These are phyloP conservation scores for Litsea cubeba DNA, from an alignment of 164 flowering plant genomes.

Conservation along the genomic window DNA sequence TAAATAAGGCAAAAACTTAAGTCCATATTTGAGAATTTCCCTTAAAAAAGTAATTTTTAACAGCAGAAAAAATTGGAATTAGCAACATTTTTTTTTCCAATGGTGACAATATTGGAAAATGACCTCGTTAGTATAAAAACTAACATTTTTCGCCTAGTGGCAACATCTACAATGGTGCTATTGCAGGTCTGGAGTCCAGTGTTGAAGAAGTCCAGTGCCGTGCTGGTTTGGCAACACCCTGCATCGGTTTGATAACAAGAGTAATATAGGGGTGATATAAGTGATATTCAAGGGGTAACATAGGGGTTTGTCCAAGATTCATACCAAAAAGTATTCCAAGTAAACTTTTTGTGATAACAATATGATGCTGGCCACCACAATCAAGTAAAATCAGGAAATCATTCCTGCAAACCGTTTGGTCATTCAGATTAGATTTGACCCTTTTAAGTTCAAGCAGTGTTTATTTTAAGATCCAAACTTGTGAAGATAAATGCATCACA, in stretches of 20 bases:
- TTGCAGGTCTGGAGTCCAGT: conserved; percentile 5
- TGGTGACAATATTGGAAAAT: background rate
- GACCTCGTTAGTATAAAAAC: conserved; percentile 2
- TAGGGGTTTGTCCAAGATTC: too few relatives aligned
- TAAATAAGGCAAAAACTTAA: too few relatives aligned
- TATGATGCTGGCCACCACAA: conserved; percentile 17
- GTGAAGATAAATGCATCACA: background rate
- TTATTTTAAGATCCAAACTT: background rate
- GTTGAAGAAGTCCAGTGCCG: conserved; percentile 8
- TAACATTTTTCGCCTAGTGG: conserved; percentile 1
- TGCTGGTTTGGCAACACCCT: conserved; percentile 12
- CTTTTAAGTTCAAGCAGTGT: background rate
- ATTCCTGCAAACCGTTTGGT: too few relatives aligned
- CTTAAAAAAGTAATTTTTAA: too few relatives aligned
- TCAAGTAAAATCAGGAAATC: background rate
- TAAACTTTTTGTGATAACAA: too few relatives aligned
- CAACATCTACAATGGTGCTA: background rate
- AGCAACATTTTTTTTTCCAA: too few relatives aligned
- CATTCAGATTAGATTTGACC: background rate
- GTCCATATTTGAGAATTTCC: too few relatives aligned
- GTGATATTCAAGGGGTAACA: too few relatives aligned
- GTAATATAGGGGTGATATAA: too few relatives aligned
- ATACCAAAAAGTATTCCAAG: too few relatives aligned
- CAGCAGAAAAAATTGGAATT: too few relatives aligned
- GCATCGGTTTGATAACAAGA: conserved; percentile 2